Evolutionary conservation across 2,329 filamentous ascomycete genomes (phyloP).

Genomic region (Stagonosporopsis chrysanthemi): DNA sequence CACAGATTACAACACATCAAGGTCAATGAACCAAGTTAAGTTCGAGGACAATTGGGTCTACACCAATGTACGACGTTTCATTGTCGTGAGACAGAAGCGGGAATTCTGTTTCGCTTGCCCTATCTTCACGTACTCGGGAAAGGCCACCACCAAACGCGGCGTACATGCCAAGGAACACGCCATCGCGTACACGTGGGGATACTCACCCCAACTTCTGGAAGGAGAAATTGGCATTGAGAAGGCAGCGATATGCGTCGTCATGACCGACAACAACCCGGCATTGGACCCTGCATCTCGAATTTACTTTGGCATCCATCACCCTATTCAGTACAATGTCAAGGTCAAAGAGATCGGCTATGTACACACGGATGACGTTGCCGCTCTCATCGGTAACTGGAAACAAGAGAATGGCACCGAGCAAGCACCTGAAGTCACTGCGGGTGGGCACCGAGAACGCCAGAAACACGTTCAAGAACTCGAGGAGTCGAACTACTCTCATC

Average conservation of each 20-base stretch:
- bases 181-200: not conserved
- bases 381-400: no score
- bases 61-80: not conserved
- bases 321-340: conserved; percentile 54
- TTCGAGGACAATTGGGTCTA: not conserved
- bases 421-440: no score
- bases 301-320: conserved; percentile 47
- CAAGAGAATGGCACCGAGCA: no score
- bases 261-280: not conserved
- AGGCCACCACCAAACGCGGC: not conserved
- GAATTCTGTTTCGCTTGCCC: conserved; percentile 1
- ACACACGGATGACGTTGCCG: not conserved
- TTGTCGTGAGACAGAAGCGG: not conserved
- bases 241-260: not conserved
- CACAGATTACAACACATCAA: not conserved
- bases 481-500: no score
- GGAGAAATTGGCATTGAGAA: not conserved
- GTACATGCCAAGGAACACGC: not conserved
- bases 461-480: no score
- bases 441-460: no score
- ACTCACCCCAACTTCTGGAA: not conserved
- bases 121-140: not conserved
- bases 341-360: conserved; percentile 51
- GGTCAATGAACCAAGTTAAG: not conserved
- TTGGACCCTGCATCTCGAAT: conserved; percentile 32